Base-by-base conservation (phyloP, 208 protist genomes). In the Leishmania major region DNA sequence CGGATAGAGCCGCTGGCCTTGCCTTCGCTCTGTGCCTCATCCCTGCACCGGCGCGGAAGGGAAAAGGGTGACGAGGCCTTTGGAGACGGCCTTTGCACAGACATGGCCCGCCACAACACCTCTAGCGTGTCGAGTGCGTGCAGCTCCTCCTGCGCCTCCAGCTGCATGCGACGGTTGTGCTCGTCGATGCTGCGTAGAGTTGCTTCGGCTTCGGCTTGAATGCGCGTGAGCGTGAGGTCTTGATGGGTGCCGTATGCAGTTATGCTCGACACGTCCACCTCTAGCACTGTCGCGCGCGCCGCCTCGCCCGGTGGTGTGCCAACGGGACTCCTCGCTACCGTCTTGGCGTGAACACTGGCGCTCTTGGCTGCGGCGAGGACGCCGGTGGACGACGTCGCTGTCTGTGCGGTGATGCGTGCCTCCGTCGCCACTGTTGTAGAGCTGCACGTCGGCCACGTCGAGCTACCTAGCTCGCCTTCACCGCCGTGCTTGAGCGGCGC, bases 221-320 rank as follows among this genome's bases (percentile, higher is more conserved):
- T 90, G 57, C 91, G 89, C 13, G 62, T 60, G 45, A 91, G 74
- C 0, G 91, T 87, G 45, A 94, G 81, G 43, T 94, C 89, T 79
- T 94, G 91, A 13, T 91, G 89, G 28, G 87, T 88, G 76, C 91
- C 91, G 87, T 90, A 93, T 10, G 83, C 88, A 8, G 78, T 89
- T 10, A 94, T 74, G 81, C 87, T 79, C 6, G 87, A 88, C 53
- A 92, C 72, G 82, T 94, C 91, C 15, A 90, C 82, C 6, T 87
- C 82, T 64, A 92, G 88, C 13, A 94, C 77, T 10, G 91, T 93
- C 15, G 55, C 67, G 3, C 83, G 87, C 35, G 3, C 49, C 73
- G 78, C 40, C 80, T 82, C 79, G 17, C 28, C 40, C 37, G 53
- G 6, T 45, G 53, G 53, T 51, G 45, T 60, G 72, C 49, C 35